Evolutionary conservation across 2,329 filamentous ascomycete species (phyloP).

Genomic region (Ceratocystis cacaofunesta): DNA sequence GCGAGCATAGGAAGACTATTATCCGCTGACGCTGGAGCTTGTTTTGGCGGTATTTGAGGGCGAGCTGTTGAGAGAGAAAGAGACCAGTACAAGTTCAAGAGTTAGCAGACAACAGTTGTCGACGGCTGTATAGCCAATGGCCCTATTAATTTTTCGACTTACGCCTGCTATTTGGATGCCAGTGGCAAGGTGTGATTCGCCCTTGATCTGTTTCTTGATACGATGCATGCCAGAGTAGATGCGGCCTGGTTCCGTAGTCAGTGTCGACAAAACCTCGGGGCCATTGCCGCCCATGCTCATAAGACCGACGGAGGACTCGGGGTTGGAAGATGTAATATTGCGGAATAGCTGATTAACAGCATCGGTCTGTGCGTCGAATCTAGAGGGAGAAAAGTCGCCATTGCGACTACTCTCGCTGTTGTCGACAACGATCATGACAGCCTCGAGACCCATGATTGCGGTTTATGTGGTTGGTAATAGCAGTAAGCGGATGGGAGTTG

Average conservation of each 20-base stretch:
- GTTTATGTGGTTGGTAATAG: constrained; percentile 18
- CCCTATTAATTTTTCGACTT: constrained; percentile 27
- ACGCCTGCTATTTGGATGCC: constrained; percentile 91
- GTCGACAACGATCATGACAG: constrained; percentile 98
- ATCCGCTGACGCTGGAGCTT: constrained; percentile 93
- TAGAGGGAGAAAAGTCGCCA: constrained; percentile 78
- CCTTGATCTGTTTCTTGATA: constrained; percentile 81
- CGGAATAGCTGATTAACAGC: constrained; percentile 92
- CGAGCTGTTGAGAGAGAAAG: constrained; percentile 46
- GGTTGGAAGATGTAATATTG: constrained; percentile 86
- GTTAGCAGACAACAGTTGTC: constrained; percentile 15
- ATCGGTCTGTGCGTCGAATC: constrained; percentile 93
- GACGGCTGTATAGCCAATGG: background rate
- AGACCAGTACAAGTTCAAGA: constrained; percentile 18
- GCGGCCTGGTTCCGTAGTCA: constrained; percentile 92
- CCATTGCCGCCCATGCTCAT: constrained; percentile 98
- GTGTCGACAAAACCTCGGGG: constrained; percentile 91
- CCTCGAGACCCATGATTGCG: constrained; percentile 89
- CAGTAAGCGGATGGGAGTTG: background rate
- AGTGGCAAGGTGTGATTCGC: constrained; percentile 74
- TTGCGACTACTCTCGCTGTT: constrained; percentile 98
- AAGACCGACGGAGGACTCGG: constrained; percentile 89
- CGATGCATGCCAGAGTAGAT: constrained; percentile 83
- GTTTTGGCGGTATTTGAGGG: constrained; percentile 94
- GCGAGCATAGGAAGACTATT: constrained; percentile 91